Evolutionary conservation across 257 asterid genomes (phyloP).

Genomic region (Linaria vulgaris): DNA sequence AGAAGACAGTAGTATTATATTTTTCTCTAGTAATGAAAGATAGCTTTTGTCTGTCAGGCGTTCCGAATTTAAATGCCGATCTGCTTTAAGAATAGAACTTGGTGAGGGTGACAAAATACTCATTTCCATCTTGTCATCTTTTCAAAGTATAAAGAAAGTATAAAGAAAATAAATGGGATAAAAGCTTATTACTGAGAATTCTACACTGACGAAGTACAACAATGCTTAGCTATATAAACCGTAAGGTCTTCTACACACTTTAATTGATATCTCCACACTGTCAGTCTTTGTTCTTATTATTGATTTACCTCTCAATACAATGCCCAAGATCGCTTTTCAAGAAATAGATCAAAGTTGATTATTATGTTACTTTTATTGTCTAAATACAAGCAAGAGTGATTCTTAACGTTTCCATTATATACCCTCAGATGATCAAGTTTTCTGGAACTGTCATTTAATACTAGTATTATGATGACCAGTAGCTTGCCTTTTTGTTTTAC

Average conservation of each 20-base stretch:
- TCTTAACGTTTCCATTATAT: not conserved
- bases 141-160: not conserved
- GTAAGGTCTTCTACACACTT: slow-evolving; percentile 1
- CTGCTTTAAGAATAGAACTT: slow-evolving; percentile 8
- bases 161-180: slow-evolving; percentile 10
- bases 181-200: not conserved
- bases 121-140: slow-evolving; percentile 1
- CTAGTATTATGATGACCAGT: not conserved
- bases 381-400: slow-evolving; percentile 9
- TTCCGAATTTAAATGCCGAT: not conserved
- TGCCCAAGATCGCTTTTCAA: not conserved
- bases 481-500: slow-evolving; percentile 12
- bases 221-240: not conserved
- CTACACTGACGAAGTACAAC: not conserved
- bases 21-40: slow-evolving; percentile 13
- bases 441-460: no score
- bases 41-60: not conserved
- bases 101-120: not conserved
- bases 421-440: not conserved
- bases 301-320: slow-evolving; percentile 7
- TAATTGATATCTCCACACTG: not conserved
- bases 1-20: not conserved
- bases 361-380: slow-evolving; percentile 10
- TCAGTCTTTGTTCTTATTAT: not conserved
- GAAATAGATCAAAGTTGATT: not conserved